Evolutionary conservation across 257 asterid genomes (phyloP), one percentile per base, ranked within the genome.

Genomic region (Penstemon barbatus): DNA sequence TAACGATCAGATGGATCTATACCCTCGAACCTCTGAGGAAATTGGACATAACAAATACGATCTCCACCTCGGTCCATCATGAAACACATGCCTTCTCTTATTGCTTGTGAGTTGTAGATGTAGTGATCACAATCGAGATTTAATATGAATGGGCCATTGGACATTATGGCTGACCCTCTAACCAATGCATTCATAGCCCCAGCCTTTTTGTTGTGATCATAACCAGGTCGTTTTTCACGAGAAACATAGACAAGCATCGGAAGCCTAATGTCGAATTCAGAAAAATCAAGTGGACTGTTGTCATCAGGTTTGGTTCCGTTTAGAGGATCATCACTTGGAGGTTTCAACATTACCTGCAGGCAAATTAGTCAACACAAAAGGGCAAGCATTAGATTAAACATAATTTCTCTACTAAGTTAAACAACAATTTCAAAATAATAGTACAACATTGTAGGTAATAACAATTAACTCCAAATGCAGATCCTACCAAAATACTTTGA

Each of bases 101-200:
- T 86, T 13, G 97, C 97, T 66, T 86, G 74, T 0, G 96, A 90
- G 78, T 90, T 87, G 75, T 90, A 87, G 58, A 90, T 86, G 82
- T 90, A 90, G 85, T 90, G 97, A 79, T 90, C 97, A 61, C 97
- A 90, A 77, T 90, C 97, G 0, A 90, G 96, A 64, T 90, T 90
- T 33, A 90, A 86, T 69, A 90, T 90, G 73, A 90, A 90, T 25
- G 97, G 94, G n/a, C 97, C 97, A 45, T 90, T 90, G 50, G 97
- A 90, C 97, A 88, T 84, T 76, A 90, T 79, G 54, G 97, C 97
- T 1, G 97, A 88, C 56, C 95, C 96, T 33, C 97, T 85, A 72
- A 90, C 97, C 76, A 90, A 68, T 1, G 96, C 96, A 65, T 90
- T 90, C 97, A 90, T 88, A 33, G 97, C 97, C 13, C 97, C 97